Percentiles rank a stretch among this genome's conserved stretches.
phyloP scores from a whole-genome alignment of 805 yeast species.

The Barnettozyma wickerhamii region DNA sequence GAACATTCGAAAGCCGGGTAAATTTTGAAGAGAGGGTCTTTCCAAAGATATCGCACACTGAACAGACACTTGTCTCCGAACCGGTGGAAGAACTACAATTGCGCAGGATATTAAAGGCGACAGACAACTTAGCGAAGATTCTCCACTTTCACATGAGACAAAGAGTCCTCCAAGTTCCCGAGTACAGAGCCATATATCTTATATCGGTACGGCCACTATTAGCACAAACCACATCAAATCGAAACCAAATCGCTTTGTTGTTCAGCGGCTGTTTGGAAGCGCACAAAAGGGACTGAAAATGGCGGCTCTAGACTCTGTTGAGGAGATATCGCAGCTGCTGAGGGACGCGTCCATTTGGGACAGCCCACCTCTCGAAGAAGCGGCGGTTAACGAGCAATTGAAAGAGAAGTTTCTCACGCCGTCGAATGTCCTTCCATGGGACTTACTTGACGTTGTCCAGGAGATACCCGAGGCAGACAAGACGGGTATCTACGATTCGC shows the following conservation, averaged over 20 bases:
- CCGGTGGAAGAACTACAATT: no score
- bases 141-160: no score
- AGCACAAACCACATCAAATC: no score
- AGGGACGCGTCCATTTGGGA: conserved; percentile 3
- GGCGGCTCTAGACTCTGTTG: not conserved
- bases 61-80: no score
- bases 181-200: no score
- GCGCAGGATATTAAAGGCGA: no score
- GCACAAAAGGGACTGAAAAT: not conserved
- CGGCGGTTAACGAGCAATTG: conserved; percentile 18
- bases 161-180: no score
- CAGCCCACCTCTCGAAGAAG: not conserved
- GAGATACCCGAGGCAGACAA: conserved; percentile 38
- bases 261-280: no score
- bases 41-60: no score
- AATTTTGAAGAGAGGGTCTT: no score
- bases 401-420: conserved; percentile 55
- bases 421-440: conserved; percentile 58
- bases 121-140: no score
- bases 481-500: conserved; percentile 23
- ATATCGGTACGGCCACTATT: conserved; percentile 1
- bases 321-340: conserved; percentile 5
- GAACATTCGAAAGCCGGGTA: not conserved
- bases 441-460: conserved; percentile 66
- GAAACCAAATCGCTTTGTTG: no score